phyloP scores from a whole-genome alignment of 129 eudicot species.

The Flaveria ramosissima region DNA sequence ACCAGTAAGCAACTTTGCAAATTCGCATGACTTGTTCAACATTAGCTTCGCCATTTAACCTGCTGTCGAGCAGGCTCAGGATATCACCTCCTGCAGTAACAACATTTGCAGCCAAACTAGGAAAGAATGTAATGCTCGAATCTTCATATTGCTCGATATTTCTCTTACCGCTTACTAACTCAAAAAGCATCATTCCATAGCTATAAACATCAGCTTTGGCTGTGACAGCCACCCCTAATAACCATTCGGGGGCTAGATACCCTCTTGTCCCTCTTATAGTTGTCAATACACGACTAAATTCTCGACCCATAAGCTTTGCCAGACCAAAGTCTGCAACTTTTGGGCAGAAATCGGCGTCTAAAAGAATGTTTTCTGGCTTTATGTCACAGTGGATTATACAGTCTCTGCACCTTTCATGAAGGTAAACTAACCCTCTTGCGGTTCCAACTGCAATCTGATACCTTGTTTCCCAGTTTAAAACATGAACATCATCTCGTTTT shows the following conservation, averaged over 20 bases:
- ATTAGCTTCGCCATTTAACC: slow-evolving; percentile 47
- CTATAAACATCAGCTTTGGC: slow-evolving; percentile 78
- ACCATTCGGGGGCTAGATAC: slow-evolving; percentile 77
- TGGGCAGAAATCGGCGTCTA: slow-evolving; percentile 52
- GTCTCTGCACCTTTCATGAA: slow-evolving; percentile 70
- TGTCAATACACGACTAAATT: slow-evolving; percentile 73
- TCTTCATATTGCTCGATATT: slow-evolving; percentile 40
- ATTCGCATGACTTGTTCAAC: slow-evolving; percentile 56
- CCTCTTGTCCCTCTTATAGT: slow-evolving; percentile 74
- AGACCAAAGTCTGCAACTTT: slow-evolving; percentile 69
- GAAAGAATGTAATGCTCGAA: slow-evolving; percentile 43
- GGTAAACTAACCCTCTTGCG: slow-evolving; percentile 66
- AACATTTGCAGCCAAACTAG: slow-evolving; percentile 50
- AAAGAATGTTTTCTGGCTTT: slow-evolving; percentile 72
- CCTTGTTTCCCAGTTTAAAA: slow-evolving; percentile 55
- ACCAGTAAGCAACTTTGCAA: slow-evolving; percentile 71
- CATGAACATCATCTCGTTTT: slow-evolving; percentile 11
- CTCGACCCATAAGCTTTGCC: slow-evolving; percentile 72
- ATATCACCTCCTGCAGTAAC: slow-evolving; percentile 52
- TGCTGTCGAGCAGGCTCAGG: slow-evolving; percentile 53
- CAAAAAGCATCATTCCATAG: slow-evolving; percentile 78
- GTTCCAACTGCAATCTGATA: slow-evolving; percentile 56
- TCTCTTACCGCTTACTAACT: slow-evolving; percentile 58
- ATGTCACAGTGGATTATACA: slow-evolving; percentile 84
- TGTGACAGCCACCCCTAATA: slow-evolving; percentile 66